Base-by-base conservation (phyloP, 2,329 filamentous ascomycete genomes). In the Curvularia eragrostidis region DNA sequence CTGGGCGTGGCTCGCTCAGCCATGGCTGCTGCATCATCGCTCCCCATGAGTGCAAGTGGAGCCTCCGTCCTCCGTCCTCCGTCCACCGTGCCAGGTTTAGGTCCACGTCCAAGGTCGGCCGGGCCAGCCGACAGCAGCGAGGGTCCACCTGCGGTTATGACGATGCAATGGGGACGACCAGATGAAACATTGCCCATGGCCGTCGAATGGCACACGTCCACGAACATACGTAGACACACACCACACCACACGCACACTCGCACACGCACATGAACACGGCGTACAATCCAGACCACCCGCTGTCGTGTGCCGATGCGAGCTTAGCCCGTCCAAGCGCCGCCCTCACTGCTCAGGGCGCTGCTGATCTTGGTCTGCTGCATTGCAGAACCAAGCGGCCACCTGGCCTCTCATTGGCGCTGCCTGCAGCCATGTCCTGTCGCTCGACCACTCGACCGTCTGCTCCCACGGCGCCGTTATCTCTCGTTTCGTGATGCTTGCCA, bases 151-250 rank as follows among this genome's bases (percentile, higher is more conserved):
- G n/a, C 15, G 28, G 46, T 48, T 18, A 48, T 48, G 46, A 52
- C 63, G 47, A 54, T 56, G 64, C 18, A 36, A 32, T 43, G 43
- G 49, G 34, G 36, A 57, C 38, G 58, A 43, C 52, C n/a, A 26
- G 43, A 62, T 69, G 67, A 69, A 69, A 69, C 67, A 66, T 44
- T n/a, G 52, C 50, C 63, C 64, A 52, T 64, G 66, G 43, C 26
- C n/a, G 24, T 30, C 24, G 24, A 32, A 18, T 46, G 15, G 42
- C 10, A 28, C 24, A 26, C 42, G 12, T 23, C n/a, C 13, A 44
- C 42, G 10, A 12, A 19, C 21, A 23, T 21, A 44, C 41, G 23
- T n/a, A 26, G 21, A 28, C 42, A 9, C 42, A n/a, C 21, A 30
- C 28, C 28, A 30, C 28, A 30, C 5, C 39, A 19, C 39, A 12